phyloP scores from a whole-genome alignment of 192 early-diverging fungal genomes.

The Jimgerdemannia flammicorona region DNA sequence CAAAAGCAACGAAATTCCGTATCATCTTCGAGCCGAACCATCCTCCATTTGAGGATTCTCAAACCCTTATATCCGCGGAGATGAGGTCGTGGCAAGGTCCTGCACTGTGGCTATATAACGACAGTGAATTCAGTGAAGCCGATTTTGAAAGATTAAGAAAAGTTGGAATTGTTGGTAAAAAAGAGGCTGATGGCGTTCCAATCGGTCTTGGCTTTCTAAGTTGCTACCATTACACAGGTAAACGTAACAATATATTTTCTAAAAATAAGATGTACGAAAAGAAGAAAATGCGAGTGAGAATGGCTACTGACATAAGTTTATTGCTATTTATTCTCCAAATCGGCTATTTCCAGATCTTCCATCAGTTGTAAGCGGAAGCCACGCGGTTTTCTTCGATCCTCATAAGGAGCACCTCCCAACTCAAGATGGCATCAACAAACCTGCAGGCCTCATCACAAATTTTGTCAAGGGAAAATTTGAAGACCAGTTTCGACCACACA shows the following conservation, averaged over 20 bases:
- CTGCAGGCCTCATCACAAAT: neutral
- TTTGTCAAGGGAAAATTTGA: no score
- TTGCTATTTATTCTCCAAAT: constrained; percentile 20
- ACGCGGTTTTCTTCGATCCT: constrained; percentile 31
- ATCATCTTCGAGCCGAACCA: no score
- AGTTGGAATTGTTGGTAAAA: constrained; percentile 21
- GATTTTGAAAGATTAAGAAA: constrained; percentile 17
- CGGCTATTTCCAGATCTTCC: constrained; percentile 19
- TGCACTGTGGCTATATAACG: constrained; percentile 22
- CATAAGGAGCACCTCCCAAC: constrained; percentile 5
- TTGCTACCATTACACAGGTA: constrained; percentile 23
- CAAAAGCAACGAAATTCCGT: no score
- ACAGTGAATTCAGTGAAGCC: constrained; percentile 16
- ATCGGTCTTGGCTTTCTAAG: constrained; percentile 31
- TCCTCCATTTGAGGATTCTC: neutral
- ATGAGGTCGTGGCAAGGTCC: constrained; percentile 32
- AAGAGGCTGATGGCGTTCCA: constrained; percentile 8
- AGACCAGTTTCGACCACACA: neutral
- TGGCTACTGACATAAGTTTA: constrained; percentile 2
- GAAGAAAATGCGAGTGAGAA: neutral
- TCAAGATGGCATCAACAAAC: neutral
- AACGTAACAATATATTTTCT: neutral
- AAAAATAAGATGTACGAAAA: no score
- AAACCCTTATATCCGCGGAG: constrained; percentile 7
- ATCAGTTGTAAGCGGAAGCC: constrained; percentile 18